Evolutionary conservation across 257 asterid species (phyloP).

Genomic region (Hygrophila difformis): DNA sequence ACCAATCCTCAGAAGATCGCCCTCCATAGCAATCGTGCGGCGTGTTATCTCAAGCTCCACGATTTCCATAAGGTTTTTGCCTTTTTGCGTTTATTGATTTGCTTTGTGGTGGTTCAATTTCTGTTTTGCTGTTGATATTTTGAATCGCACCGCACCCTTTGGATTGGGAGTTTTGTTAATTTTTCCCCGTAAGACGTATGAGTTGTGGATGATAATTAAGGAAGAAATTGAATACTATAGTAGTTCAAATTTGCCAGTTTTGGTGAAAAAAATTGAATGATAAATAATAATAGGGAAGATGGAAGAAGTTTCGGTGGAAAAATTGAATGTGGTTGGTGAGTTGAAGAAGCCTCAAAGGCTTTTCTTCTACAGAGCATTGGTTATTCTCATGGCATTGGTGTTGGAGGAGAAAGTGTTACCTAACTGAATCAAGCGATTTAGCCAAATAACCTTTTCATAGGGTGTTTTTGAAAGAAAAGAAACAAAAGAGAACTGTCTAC

Average conservation of each 20-base stretch:
- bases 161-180: too few relatives aligned
- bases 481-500: too few relatives aligned
- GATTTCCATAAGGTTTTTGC: slow-evolving; percentile 60
- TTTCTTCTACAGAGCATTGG: too few relatives aligned
- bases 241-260: not conserved
- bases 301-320: not conserved
- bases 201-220: not conserved
- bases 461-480: too few relatives aligned
- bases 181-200: too few relatives aligned
- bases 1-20: slow-evolving; percentile 84
- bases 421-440: too few relatives aligned
- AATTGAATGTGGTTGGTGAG: not conserved
- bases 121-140: not conserved
- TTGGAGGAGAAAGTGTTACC: too few relatives aligned
- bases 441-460: too few relatives aligned
- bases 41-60: slow-evolving; percentile 85
- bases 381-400: too few relatives aligned
- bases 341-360: too few relatives aligned
- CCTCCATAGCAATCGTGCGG: slow-evolving; percentile 98
- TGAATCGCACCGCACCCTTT: too few relatives aligned
- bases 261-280: too few relatives aligned
- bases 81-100: not conserved
- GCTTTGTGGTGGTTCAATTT: not conserved
- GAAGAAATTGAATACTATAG: not conserved
- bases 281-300: not conserved